Conservation (phyloP, 176 grass and related monocot genomes). For the Juncus inflexus region DNA sequence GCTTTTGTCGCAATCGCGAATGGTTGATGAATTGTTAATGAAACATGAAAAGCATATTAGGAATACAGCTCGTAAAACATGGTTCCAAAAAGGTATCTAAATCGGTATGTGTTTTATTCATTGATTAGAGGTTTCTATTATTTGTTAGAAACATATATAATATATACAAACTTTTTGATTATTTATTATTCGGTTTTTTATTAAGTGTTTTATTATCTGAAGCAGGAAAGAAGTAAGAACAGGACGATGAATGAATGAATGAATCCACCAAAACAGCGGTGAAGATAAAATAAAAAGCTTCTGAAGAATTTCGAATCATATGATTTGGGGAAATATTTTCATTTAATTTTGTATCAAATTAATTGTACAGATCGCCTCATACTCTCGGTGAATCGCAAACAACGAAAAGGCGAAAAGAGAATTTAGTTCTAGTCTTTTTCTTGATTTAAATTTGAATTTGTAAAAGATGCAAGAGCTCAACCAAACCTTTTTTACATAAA, state of each 20-base stretch:
- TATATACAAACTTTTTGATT: too few species aligned
- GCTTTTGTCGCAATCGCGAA: slow-evolving; percentile 46
- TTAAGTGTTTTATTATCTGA: too few species aligned
- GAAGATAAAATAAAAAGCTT: too few species aligned
- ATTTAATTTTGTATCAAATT: too few species aligned
- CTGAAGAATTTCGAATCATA: not conserved
- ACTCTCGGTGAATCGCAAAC: not conserved
- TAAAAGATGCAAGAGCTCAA: slow-evolving; percentile 20
- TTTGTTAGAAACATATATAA: slow-evolving; percentile 11
- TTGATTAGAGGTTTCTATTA: not conserved
- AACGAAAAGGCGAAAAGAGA: slow-evolving; percentile 13
- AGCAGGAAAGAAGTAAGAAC: too few species aligned
- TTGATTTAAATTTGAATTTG: slow-evolving; percentile 18
- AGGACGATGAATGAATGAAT: too few species aligned
- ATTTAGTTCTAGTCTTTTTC: slow-evolving; percentile 22
- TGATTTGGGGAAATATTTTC: too few species aligned
- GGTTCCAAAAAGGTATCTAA: slow-evolving; percentile 65
- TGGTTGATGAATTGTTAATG: slow-evolving; percentile 70
- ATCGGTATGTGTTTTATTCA: not conserved
- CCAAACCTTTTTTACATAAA: slow-evolving; percentile 23
- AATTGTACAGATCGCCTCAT: too few species aligned
- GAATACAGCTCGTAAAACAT: slow-evolving; percentile 47
- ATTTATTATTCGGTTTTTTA: too few species aligned
- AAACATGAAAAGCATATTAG: slow-evolving; percentile 69
- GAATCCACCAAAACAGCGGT: too few species aligned